Evolutionary conservation across 139 green algal species (phyloP).

Genomic region (Tetraselmis chui): DNA sequence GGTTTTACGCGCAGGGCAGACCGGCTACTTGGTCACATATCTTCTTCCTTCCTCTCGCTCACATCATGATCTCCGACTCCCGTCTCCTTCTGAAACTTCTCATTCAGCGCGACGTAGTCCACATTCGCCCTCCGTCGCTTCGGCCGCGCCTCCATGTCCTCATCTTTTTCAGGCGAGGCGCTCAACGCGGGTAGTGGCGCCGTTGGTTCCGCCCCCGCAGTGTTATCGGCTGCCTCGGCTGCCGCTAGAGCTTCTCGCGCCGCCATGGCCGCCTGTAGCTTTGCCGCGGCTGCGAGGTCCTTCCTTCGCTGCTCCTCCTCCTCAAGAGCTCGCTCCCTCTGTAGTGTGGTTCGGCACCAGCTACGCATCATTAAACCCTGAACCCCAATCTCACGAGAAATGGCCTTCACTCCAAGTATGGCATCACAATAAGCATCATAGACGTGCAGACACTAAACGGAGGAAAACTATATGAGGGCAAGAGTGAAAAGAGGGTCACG

Average conservation of each 20-base stretch:
- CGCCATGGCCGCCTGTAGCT: slow-evolving; percentile 7
- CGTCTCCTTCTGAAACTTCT: slow-evolving; percentile 50
- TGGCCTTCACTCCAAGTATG: no score
- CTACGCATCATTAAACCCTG: background rate
- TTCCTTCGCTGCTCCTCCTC: slow-evolving; percentile 18
- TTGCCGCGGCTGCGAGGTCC: slow-evolving; percentile 14
- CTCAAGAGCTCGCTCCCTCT: slow-evolving; percentile 39
- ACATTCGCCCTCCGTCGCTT: slow-evolving; percentile 45
- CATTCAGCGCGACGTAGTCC: slow-evolving; percentile 70
- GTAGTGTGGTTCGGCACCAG: background rate
- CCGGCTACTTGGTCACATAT: no score
- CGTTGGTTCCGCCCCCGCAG: background rate
- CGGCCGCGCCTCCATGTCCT: background rate
- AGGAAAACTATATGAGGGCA: slow-evolving; percentile 3
- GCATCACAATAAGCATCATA: background rate
- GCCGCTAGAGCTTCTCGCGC: background rate
- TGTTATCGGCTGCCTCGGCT: slow-evolving; percentile 7
- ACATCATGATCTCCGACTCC: no score
- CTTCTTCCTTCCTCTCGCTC: no score
- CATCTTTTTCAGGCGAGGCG: slow-evolving; percentile 26
- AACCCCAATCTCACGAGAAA: no score
- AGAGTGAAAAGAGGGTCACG: no score
- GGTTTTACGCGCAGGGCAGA: no score
- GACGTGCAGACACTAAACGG: background rate
- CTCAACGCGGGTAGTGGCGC: background rate